phyloP scores from a whole-genome alignment of 768 basidiomycete genomes.

The Rhizopogon vesiculosus region DNA sequence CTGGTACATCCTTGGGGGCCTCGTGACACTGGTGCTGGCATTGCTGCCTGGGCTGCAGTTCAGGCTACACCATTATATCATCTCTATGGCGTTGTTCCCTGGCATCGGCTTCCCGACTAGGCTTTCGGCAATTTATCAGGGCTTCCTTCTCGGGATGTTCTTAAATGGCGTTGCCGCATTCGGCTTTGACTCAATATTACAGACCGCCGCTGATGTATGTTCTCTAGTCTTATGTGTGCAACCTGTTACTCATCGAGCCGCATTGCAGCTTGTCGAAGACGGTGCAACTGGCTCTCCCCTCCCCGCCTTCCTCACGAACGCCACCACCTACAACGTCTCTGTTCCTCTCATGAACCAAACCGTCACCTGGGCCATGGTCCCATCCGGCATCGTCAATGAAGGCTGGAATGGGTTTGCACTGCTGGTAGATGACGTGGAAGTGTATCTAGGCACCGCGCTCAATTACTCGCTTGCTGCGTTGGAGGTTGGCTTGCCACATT shows the following conservation, averaged over 20 bases:
- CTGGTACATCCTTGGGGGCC: constrained; percentile 68
- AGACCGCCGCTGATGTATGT: constrained; percentile 67
- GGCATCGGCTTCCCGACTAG: constrained; percentile 80
- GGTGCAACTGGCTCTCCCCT: constrained; percentile 65
- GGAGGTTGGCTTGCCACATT: constrained; percentile 59
- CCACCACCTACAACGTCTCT: constrained; percentile 57
- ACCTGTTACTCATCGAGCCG: background rate
- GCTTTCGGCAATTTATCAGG: constrained; percentile 75
- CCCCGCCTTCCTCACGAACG: constrained; percentile 70
- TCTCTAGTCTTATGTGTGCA: background rate
- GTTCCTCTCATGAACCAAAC: constrained; percentile 51
- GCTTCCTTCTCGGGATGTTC: constrained; percentile 79
- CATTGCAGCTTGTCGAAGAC: constrained; percentile 61
- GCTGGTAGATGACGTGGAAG: constrained; percentile 83
- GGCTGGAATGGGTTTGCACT: constrained; percentile 77
- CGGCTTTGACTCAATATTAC: constrained; percentile 74
- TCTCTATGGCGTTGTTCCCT: constrained; percentile 70
- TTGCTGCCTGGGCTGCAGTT: constrained; percentile 65
- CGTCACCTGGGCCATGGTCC: constrained; percentile 51
- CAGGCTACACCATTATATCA: constrained; percentile 80
- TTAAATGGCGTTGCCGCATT: constrained; percentile 76
- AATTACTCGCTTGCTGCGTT: constrained; percentile 69
- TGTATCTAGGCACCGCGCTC: constrained; percentile 64
- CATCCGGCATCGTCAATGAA: constrained; percentile 21
- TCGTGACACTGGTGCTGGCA: constrained; percentile 62